A percentile compares a stretch with the other conserved stretches of the same genome.
phyloP scores from a whole-genome alignment of 1,139 yeast species.

The Schizosaccharomyces versatilis region DNA sequence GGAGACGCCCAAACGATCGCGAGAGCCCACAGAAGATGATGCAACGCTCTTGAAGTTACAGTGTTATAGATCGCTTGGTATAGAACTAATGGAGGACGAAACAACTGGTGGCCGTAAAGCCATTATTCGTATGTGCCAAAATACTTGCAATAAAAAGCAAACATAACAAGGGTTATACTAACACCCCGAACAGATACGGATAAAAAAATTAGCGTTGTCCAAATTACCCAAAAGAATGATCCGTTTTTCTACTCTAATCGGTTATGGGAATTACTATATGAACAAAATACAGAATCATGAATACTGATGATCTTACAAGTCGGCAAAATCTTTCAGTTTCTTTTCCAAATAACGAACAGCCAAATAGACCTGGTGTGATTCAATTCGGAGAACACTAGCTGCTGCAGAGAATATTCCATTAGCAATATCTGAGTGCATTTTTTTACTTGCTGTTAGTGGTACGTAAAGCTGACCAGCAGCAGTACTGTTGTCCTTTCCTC shows the following conservation, averaged over 20 bases:
- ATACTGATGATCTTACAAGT: neutral
- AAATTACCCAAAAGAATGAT: conserved; percentile 35
- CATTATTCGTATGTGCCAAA: conserved; percentile 28
- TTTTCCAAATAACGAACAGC: neutral
- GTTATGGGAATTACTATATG: conserved; percentile 38
- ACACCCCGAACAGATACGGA: conserved; percentile 13
- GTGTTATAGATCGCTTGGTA: conserved; percentile 22
- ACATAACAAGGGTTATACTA: neutral
- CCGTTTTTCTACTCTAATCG: conserved; percentile 44
- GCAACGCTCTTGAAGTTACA: conserved; percentile 17
- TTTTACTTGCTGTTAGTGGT: neutral
- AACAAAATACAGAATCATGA: neutral
- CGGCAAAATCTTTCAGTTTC: neutral
- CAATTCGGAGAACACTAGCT: neutral
- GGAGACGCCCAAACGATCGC: conserved; percentile 14
- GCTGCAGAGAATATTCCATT: neutral
- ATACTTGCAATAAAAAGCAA: neutral
- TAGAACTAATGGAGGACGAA: conserved; percentile 18
- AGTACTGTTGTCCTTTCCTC: neutral
- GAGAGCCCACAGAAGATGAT: neutral
- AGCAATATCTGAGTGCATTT: neutral
- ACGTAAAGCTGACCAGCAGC: neutral
- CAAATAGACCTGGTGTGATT: neutral
- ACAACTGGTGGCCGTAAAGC: conserved; percentile 24
- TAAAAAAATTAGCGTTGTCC: conserved; percentile 30